Conservation (phyloP, 2,329 filamentous ascomycete species). For the Cladosporium cucumerinum region DNA sequence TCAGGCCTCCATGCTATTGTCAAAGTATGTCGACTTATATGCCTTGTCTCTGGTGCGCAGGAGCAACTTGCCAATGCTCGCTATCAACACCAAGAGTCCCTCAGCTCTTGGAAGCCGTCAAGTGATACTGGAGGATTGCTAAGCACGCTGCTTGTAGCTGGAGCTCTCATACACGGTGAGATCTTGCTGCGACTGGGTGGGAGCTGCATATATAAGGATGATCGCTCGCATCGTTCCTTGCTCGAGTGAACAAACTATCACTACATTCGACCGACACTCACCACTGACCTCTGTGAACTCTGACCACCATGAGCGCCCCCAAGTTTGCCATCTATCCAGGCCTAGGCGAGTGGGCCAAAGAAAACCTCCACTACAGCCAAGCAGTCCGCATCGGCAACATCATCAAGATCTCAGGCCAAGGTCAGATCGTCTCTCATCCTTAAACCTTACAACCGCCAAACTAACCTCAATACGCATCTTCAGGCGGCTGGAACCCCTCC, state of each 20-base stretch:
- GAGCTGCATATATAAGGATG: not conserved
- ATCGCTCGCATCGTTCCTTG: not conserved
- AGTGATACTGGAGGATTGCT: not conserved
- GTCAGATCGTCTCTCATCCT: slow-evolving; percentile 18
- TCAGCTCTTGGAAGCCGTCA: not conserved
- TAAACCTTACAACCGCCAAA: not conserved
- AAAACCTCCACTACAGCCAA: slow-evolving; percentile 36
- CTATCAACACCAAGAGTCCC: not conserved
- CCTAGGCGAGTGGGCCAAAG: slow-evolving; percentile 36
- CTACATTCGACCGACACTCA: not conserved
- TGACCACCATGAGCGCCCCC: slow-evolving; percentile 36
- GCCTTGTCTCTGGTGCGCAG: not conserved
- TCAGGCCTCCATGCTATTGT: not conserved
- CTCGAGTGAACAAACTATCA: not conserved
- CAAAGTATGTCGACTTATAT: not conserved
- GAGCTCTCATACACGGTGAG: not conserved
- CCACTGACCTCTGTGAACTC: not conserved
- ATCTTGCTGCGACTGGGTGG: too few relatives aligned
- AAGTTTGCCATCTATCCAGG: slow-evolving; percentile 41
- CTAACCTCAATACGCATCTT: not conserved
- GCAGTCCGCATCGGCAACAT: slow-evolving; percentile 36
- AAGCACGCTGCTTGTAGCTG: not conserved
- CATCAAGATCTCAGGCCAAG: slow-evolving; percentile 39
- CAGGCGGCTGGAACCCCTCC: slow-evolving; percentile 37
- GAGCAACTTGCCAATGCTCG: not conserved